A percentile compares a stretch with the other conserved stretches of the same genome.
Evolutionary conservation across 352 stramenopile species (phyloP).

Genomic region (Bremia lactucae): DNA sequence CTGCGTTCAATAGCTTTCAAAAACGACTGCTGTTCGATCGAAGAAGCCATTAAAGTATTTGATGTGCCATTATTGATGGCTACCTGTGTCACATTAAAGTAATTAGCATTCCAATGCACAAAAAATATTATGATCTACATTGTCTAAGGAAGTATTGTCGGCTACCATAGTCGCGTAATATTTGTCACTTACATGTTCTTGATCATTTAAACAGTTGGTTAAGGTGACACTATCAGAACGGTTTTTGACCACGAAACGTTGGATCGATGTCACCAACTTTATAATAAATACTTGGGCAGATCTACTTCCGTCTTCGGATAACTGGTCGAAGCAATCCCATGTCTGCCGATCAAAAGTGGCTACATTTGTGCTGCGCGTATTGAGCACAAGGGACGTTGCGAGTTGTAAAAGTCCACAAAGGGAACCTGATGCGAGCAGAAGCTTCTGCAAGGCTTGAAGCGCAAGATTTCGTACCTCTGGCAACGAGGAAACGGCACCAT

Average conservation of each 20-base stretch:
- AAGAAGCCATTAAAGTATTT: slow-evolving; percentile 11
- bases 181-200: slow-evolving; percentile 34
- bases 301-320: slow-evolving; percentile 32
- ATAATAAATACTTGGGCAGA: slow-evolving; percentile 36
- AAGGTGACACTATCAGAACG: slow-evolving; percentile 18
- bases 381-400: slow-evolving; percentile 52
- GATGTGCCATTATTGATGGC: not conserved
- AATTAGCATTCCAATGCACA: not conserved
- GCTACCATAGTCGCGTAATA: slow-evolving; percentile 12
- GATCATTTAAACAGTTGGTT: slow-evolving; percentile 42
- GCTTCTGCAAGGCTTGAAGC: slow-evolving; percentile 41
- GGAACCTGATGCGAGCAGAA: slow-evolving; percentile 67
- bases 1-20: slow-evolving; percentile 41
- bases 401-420: slow-evolving; percentile 69
- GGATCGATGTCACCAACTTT: slow-evolving; percentile 34
- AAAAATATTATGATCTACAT: slow-evolving; percentile 10
- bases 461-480: slow-evolving; percentile 48
- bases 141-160: slow-evolving; percentile 2
- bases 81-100: slow-evolving; percentile 5
- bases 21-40: slow-evolving; percentile 17
- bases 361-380: slow-evolving; percentile 12
- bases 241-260: slow-evolving; percentile 39
- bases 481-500: slow-evolving; percentile 38
- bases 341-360: slow-evolving; percentile 23
- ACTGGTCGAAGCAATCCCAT: slow-evolving; percentile 48